Percentiles rank a stretch among this genome's conserved stretches.
Evolutionary conservation across 495 filamentous ascomycete species (phyloP).

Genomic region (Penicillium maclennaniae): DNA sequence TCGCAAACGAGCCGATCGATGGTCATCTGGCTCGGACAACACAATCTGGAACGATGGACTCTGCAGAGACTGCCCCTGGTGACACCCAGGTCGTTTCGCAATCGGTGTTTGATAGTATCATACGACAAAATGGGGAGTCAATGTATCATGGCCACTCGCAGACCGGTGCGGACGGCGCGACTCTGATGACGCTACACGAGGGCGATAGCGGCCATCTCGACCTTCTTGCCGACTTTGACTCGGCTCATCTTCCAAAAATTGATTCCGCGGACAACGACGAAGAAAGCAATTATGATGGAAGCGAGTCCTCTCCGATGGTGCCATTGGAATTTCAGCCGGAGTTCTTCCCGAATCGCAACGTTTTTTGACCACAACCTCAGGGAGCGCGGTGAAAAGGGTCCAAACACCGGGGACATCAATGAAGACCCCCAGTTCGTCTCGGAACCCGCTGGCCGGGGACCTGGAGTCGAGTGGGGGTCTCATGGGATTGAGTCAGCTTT

Average conservation of each 20-base stretch:
- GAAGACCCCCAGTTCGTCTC: conserved; percentile 40
- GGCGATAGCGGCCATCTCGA: conserved; percentile 50
- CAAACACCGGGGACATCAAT: conserved; percentile 24
- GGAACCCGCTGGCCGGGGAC: conserved; percentile 44
- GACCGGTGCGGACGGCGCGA: conserved; percentile 27
- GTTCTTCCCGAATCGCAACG: conserved; percentile 48
- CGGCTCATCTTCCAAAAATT: conserved; percentile 18
- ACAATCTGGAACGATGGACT: conserved; percentile 30
- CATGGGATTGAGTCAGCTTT: conserved; percentile 49
- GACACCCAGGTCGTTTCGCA: conserved; percentile 54
- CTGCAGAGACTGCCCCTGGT: conserved; percentile 32
- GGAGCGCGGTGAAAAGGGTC: conserved; percentile 33
- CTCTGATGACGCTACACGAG: conserved; percentile 39
- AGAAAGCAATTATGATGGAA: conserved; percentile 32
- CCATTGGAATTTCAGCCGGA: conserved; percentile 29
- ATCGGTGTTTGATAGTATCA: conserved; percentile 48
- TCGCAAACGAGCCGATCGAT: conserved; percentile 4
- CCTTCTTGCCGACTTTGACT: conserved; percentile 41
- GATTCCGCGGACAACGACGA: conserved; percentile 37
- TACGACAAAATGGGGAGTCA: conserved; percentile 34
- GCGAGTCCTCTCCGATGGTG: conserved; percentile 38
- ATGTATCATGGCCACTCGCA: conserved; percentile 20
- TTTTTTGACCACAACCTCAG: conserved; percentile 44
- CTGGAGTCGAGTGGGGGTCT: conserved; percentile 39
- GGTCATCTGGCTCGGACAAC: conserved; percentile 2